Evolutionary conservation across 2,329 filamentous ascomycete species (phyloP).

Genomic region (Colletotrichum viniferum): DNA sequence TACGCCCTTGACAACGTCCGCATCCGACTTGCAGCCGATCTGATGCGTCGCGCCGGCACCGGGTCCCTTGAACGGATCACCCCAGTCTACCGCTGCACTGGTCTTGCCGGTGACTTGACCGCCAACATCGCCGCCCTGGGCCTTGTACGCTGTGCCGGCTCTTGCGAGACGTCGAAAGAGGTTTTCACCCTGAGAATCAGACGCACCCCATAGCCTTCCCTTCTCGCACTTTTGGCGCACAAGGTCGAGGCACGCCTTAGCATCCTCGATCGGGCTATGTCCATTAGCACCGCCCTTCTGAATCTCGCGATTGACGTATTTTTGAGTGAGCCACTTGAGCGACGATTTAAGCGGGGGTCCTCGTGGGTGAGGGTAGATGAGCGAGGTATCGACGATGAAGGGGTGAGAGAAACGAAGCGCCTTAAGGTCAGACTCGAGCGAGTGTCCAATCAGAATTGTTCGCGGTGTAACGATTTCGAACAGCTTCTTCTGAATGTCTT

Average conservation of each 20-base stretch:
- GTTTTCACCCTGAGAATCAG: slow-evolving; percentile 80
- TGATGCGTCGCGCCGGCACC: slow-evolving; percentile 60
- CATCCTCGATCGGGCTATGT: slow-evolving; percentile 93
- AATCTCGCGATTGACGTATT: slow-evolving; percentile 85
- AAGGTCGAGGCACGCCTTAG: slow-evolving; percentile 87
- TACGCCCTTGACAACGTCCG: slow-evolving; percentile 59
- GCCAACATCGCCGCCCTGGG: slow-evolving; percentile 60
- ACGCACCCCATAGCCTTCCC: slow-evolving; percentile 83
- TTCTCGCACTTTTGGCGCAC: slow-evolving; percentile 96
- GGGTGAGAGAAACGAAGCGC: slow-evolving; percentile 88
- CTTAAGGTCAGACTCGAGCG: slow-evolving; percentile 81
- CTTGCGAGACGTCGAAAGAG: slow-evolving; percentile 83
- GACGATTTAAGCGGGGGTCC: slow-evolving; percentile 90
- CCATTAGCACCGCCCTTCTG: slow-evolving; percentile 78
- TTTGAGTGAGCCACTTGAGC: slow-evolving; percentile 86
- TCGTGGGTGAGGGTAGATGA: slow-evolving; percentile 88
- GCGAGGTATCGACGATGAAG: slow-evolving; percentile 89
- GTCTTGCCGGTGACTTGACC: slow-evolving; percentile 62
- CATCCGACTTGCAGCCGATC: slow-evolving; percentile 63
- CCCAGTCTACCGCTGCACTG: slow-evolving; percentile 88
- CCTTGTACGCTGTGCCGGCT: slow-evolving; percentile 65
- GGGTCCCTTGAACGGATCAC: slow-evolving; percentile 69
- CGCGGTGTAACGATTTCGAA: slow-evolving; percentile 73
- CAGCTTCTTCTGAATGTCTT: slow-evolving; percentile 81
- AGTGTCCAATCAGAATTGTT: slow-evolving; percentile 80